These are phyloP conservation scores for Blastobotrys petasosporus DNA, from an alignment of 1,139 yeast species.

Conservation along the genomic window DNA sequence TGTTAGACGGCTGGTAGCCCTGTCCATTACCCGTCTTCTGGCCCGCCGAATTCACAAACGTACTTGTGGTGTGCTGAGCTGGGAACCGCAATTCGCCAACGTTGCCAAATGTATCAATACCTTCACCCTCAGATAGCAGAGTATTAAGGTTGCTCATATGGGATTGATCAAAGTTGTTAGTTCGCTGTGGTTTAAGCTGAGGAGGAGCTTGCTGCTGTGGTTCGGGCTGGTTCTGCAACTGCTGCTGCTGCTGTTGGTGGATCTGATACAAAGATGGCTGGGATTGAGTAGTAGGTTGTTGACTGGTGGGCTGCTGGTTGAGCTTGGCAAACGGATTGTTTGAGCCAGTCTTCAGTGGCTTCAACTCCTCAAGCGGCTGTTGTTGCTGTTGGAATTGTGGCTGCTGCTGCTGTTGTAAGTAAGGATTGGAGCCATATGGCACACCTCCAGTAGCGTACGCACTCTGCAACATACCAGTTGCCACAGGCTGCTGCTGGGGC, in stretches of 20 bases:
- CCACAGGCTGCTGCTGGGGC: constrained; percentile 42
- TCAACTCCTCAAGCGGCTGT: constrained; percentile 38
- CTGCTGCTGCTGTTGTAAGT: constrained; percentile 30
- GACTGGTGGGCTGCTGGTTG: constrained; percentile 19
- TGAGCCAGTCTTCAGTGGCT: constrained; percentile 71
- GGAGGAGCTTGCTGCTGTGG: constrained; percentile 31
- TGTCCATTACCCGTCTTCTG: constrained; percentile 19
- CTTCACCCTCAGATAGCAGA: constrained; percentile 80
- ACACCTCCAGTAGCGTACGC: constrained; percentile 35
- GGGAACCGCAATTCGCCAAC: constrained; percentile 86
- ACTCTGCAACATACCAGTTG: constrained; percentile 47
- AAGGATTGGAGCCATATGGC: constrained; percentile 9
- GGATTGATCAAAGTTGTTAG: constrained; percentile 22
- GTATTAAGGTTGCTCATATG: constrained; percentile 57
- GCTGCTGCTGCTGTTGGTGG: constrained; percentile 32
- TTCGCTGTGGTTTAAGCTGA: constrained; percentile 14
- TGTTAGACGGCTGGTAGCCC: constrained; percentile 40
- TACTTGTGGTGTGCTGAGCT: constrained; percentile 84
- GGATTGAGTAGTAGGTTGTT: constrained; percentile 14
- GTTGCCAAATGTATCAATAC: constrained; percentile 93
- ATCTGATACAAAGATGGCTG: constrained; percentile 22
- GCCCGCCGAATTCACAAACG: constrained; percentile 83
- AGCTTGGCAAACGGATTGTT: constrained; percentile 83
- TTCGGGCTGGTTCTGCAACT: constrained; percentile 31
- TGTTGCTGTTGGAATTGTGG: constrained; percentile 31